Percentiles rank a stretch among this genome's conserved stretches.
Evolutionary conservation across 2,329 filamentous ascomycete species (phyloP).

Genomic region (Cryphonectria parasitica): DNA sequence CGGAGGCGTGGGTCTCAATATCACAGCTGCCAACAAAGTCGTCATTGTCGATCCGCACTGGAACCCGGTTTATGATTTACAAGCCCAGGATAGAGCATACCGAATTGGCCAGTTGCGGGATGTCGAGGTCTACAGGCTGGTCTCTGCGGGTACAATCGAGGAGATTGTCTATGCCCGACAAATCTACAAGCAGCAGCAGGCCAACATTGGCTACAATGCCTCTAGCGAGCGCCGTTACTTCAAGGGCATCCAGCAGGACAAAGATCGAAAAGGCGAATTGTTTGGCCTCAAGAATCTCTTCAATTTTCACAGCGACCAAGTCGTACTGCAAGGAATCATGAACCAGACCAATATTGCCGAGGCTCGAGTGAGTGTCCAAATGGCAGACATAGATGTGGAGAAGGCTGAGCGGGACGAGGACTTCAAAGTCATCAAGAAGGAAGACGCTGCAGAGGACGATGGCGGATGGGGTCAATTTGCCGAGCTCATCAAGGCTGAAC

Average conservation of each 20-base stretch:
- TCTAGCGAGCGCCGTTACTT: conserved; percentile 94
- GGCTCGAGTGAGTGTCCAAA: conserved; percentile 79
- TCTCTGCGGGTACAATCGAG: conserved; percentile 91
- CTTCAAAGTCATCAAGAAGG: conserved; percentile 48
- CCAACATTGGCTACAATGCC: conserved; percentile 95
- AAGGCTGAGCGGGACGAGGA: conserved; percentile 54
- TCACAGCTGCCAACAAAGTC: conserved; percentile 97
- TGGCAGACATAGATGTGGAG: conserved; percentile 76
- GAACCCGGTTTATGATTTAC: conserved; percentile 93
- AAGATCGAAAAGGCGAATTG: conserved; percentile 85
- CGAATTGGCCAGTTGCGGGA: conserved; percentile 91
- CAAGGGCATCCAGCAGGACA: conserved; percentile 86
- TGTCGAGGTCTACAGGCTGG: conserved; percentile 91
- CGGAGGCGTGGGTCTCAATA: conserved; percentile 92
- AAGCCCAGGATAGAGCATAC: conserved; percentile 95
- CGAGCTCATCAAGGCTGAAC: conserved; percentile 55
- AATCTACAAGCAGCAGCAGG: conserved; percentile 98
- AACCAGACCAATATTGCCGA: conserved; percentile 98
- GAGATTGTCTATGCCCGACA: conserved; percentile 97
- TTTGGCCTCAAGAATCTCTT: conserved; percentile 91
- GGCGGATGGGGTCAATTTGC: conserved; percentile 76
- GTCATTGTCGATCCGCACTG: conserved; percentile 97
- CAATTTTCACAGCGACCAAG: conserved; percentile 75
- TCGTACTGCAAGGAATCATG: conserved; percentile 90
- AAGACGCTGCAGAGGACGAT: conserved; percentile 56